A percentile compares a stretch with the other conserved stretches of the same genome.
Evolutionary conservation across 805 yeast genomes (phyloP).

Genomic region (Candida boleticola): DNA sequence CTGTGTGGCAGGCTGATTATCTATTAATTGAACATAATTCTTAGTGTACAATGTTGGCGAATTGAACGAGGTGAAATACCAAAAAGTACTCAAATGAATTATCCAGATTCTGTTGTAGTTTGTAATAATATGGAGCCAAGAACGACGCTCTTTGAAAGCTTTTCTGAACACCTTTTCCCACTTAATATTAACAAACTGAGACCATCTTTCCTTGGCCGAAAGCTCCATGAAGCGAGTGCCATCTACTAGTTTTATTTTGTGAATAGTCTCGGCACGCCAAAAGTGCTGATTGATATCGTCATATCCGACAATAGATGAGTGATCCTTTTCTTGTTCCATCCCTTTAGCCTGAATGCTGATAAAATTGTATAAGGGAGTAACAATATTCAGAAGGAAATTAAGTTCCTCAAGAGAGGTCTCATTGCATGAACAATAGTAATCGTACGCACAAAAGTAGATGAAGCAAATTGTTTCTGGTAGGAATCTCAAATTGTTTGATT

Average conservation of each 20-base stretch:
- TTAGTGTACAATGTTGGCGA: slow-evolving; percentile 49
- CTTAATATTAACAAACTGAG: slow-evolving; percentile 25
- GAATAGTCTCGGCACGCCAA: slow-evolving; percentile 43
- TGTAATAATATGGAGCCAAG: slow-evolving; percentile 50
- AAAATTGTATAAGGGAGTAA: slow-evolving; percentile 53
- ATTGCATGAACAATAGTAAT: slow-evolving; percentile 10
- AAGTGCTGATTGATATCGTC: slow-evolving; percentile 54
- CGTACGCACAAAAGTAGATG: slow-evolving; percentile 27
- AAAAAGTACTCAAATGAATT: slow-evolving; percentile 48
- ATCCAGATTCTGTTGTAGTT: slow-evolving; percentile 55
- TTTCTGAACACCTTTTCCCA: slow-evolving; percentile 46
- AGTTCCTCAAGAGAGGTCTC: background rate
- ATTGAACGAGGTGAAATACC: slow-evolving; percentile 53
- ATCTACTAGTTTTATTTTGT: slow-evolving; percentile 30
- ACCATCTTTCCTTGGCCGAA: slow-evolving; percentile 29
- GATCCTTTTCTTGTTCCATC: slow-evolving; percentile 62
- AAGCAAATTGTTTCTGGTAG: slow-evolving; percentile 44
- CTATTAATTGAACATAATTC: slow-evolving; percentile 35
- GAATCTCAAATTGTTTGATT: slow-evolving; percentile 62
- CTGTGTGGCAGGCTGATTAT: slow-evolving; percentile 47
- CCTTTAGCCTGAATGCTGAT: slow-evolving; percentile 64
- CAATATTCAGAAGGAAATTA: slow-evolving; percentile 36
- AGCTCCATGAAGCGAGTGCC: slow-evolving; percentile 27
- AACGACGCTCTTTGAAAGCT: slow-evolving; percentile 46
- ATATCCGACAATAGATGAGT: slow-evolving; percentile 55